Evolutionary conservation across 108 stramenopile genomes (phyloP).

Genomic region (Aurantiochytrium sp.): DNA sequence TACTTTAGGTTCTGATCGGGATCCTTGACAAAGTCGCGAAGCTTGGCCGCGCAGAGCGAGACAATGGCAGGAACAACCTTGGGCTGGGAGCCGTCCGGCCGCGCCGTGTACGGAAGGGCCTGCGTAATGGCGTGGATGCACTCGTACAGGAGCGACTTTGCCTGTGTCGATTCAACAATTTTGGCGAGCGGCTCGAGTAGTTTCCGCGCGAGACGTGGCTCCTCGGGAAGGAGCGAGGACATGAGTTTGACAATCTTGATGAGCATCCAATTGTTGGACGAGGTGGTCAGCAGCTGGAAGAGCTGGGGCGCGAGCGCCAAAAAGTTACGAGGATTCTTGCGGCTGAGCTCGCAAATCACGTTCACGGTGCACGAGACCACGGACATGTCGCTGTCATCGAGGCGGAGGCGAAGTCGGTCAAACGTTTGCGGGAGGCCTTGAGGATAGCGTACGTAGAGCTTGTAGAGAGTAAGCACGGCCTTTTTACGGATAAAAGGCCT

Average conservation of each 20-base stretch:
- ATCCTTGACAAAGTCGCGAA: conserved; percentile 83
- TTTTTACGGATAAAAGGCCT: conserved; percentile 94
- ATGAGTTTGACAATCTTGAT: conserved; percentile 98
- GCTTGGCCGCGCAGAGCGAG: conserved; percentile 72
- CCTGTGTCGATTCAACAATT: conserved; percentile 82
- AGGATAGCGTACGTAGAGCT: conserved; percentile 93
- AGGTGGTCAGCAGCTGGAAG: conserved; percentile 83
- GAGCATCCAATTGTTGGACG: conserved; percentile 99
- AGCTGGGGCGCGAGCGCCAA: conserved; percentile 90
- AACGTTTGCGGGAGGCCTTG: conserved; percentile 94
- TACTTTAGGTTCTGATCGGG: conserved; percentile 97
- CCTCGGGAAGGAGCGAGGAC: conserved; percentile 85
- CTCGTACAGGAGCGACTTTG: conserved; percentile 91
- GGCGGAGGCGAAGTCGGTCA: conserved; percentile 73
- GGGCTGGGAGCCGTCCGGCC: conserved; percentile 81
- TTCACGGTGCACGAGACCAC: conserved; percentile 96
- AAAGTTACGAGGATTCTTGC: conserved; percentile 96
- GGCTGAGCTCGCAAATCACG: conserved; percentile 90
- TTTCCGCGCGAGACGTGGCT: conserved; percentile 93
- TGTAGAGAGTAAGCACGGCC: conserved; percentile 87
- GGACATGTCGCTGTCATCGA: conserved; percentile 76
- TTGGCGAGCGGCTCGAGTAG: conserved; percentile 89
- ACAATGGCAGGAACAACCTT: conserved; percentile 77
- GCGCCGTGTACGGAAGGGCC: conserved; percentile 82
- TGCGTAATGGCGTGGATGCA: conserved; percentile 85